phyloP scores from a whole-genome alignment of 257 asterid species.

The Solanum paucissectum region DNA sequence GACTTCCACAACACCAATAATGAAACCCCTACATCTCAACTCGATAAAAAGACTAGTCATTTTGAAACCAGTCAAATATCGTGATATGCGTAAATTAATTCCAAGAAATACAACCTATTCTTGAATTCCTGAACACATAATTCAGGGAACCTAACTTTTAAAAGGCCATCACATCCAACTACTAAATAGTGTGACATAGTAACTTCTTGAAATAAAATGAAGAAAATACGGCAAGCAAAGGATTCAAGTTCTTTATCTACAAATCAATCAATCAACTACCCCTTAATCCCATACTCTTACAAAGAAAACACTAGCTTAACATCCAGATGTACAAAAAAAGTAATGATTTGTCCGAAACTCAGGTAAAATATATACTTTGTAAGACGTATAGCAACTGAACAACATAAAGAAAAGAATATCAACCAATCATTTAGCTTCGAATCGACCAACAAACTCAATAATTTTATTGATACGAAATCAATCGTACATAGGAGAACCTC shows the following conservation, averaged over 20 bases:
- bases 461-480: neutral
- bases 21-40: neutral
- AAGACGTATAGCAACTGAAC: neutral
- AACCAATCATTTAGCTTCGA: neutral
- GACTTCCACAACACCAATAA: neutral
- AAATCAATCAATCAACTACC: neutral
- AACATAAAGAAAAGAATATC: neutral
- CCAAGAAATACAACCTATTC: neutral
- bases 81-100: neutral
- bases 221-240: neutral
- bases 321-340: neutral
- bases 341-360: neutral
- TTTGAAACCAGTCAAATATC: neutral
- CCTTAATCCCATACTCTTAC: neutral
- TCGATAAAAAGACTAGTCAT: neutral
- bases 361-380: neutral
- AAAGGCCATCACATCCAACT: slow-evolving; percentile 1
- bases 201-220: neutral
- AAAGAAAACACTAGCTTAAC: neutral
- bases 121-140: slow-evolving; percentile 2
- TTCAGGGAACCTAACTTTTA: neutral
- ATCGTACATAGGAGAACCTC: neutral
- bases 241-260: neutral
- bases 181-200: neutral
- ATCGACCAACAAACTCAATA: neutral